Percentiles rank a stretch among this genome's conserved stretches.
These are phyloP conservation scores for Chlamydomonas incerta DNA, from an alignment of 139 green algal species.

Conservation along the genomic window DNA sequence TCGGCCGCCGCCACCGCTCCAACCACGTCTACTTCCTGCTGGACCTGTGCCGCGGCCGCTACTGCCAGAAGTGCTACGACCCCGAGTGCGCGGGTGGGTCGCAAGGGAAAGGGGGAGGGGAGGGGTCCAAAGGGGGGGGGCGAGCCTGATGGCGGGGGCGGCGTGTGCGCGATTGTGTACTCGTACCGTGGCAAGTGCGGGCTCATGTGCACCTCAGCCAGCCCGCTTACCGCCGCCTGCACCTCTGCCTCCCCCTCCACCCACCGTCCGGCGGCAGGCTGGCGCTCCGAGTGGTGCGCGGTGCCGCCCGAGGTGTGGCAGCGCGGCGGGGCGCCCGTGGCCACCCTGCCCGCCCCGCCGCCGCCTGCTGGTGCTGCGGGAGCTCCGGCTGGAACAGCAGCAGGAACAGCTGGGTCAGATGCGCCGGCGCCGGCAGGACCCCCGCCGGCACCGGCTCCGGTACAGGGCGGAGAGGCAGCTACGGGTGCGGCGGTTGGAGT, in stretches of 20 bases:
- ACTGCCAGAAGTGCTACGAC: conserved; percentile 86
- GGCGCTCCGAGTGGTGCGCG: conserved; percentile 34
- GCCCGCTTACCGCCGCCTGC: too few species aligned
- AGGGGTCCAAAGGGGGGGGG: neutral
- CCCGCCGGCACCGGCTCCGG: too few species aligned
- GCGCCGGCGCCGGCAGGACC: too few species aligned
- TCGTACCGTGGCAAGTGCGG: too few species aligned
- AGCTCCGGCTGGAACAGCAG: too few species aligned
- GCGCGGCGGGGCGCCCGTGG: neutral
- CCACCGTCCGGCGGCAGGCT: neutral
- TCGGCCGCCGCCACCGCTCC: conserved; percentile 72
- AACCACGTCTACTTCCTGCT: conserved; percentile 83
- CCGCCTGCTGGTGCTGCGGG: too few species aligned
- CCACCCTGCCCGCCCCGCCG: neutral
- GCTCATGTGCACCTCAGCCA: too few species aligned
- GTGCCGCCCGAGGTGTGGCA: conserved; percentile 37
- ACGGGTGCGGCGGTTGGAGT: too few species aligned
- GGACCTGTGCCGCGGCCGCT: conserved; percentile 63
- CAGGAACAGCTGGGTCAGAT: too few species aligned
- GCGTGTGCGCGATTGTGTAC: too few species aligned
- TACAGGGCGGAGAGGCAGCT: too few species aligned
- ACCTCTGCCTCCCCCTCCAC: neutral
- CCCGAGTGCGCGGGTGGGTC: conserved; percentile 70
- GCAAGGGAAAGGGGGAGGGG: neutral
- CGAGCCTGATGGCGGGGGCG: neutral